A percentile compares a stretch with the other conserved stretches of the same genome.
These are phyloP conservation scores for Saccharomyces mikatae DNA, from an alignment of 805 yeast species.

Conservation along the genomic window DNA sequence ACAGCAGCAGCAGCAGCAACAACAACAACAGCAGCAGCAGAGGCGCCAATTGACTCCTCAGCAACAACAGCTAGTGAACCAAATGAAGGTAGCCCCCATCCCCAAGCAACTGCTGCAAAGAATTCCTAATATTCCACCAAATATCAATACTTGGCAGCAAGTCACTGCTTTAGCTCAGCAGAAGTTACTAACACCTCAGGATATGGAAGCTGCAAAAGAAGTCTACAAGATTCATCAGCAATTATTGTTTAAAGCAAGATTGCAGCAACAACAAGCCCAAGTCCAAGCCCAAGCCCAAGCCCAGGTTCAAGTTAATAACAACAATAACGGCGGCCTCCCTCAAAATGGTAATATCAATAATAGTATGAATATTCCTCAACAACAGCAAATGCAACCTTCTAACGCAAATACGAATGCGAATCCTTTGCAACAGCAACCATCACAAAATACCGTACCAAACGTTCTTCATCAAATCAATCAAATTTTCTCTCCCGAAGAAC, in stretches of 20 bases:
- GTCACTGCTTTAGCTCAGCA: conserved; percentile 29
- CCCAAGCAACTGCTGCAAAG: conserved; percentile 23
- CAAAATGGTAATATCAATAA: neutral
- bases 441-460: conserved; percentile 27
- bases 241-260: conserved; percentile 40
- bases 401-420: conserved; percentile 18
- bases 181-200: conserved; percentile 26
- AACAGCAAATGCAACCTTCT: conserved; percentile 27
- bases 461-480: conserved; percentile 30
- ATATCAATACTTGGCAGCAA: conserved; percentile 67
- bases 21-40: conserved; percentile 19
- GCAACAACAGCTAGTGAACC: conserved; percentile 32
- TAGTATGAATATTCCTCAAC: conserved; percentile 11
- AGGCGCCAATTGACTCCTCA: conserved; percentile 18
- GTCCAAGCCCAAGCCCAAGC: conserved; percentile 4
- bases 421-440: conserved; percentile 11
- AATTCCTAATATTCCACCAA: conserved; percentile 45
- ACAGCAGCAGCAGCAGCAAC: conserved; percentile 19
- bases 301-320: conserved; percentile 3
- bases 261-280: conserved; percentile 26
- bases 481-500: conserved; percentile 31
- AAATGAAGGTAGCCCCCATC: conserved; percentile 58
- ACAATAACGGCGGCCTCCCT: conserved; percentile 27
- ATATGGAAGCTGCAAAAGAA: conserved; percentile 26
- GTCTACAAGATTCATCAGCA: conserved; percentile 60